phyloP scores from a whole-genome alignment of 768 basidiomycete species.

The Lactifluus echinatus region DNA sequence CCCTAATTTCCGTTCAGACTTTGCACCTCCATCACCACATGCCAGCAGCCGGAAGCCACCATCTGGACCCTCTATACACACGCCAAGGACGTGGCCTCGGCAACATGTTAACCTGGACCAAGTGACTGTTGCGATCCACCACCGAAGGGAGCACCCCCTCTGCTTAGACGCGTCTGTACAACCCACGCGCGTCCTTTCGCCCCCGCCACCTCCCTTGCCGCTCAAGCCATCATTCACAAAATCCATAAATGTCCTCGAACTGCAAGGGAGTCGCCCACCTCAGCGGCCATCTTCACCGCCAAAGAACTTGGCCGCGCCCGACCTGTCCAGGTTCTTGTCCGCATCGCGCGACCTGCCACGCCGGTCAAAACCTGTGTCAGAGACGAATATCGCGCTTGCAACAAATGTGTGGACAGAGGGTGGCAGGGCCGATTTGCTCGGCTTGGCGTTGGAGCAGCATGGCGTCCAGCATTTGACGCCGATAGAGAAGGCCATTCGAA shows the following conservation, averaged over 20 bases:
- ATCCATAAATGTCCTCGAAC: background rate
- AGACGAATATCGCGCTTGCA: constrained; percentile 43
- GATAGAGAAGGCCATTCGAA: constrained; percentile 32
- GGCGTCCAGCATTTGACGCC: constrained; percentile 30
- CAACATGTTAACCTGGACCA: background rate
- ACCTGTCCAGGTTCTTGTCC: background rate
- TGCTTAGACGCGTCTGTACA: background rate
- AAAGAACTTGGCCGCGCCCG: background rate
- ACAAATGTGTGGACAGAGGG: constrained; percentile 45
- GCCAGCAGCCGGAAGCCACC: background rate
- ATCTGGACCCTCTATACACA: background rate
- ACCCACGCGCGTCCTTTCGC: background rate
- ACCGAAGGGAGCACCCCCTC: too few relatives aligned
- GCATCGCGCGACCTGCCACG: background rate
- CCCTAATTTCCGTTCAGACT: constrained; percentile 8
- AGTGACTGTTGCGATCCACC: too few relatives aligned
- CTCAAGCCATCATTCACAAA: background rate
- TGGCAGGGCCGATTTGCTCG: constrained; percentile 42
- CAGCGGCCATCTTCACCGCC: constrained; percentile 13
- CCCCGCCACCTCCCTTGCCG: background rate
- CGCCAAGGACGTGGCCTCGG: background rate
- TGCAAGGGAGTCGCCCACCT: background rate
- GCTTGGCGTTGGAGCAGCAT: constrained; percentile 44
- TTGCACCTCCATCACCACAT: background rate
- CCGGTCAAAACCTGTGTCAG: constrained; percentile 38